Base-by-base conservation (phyloP, 805 yeast species). In the Yarrowia bubula region DNA sequence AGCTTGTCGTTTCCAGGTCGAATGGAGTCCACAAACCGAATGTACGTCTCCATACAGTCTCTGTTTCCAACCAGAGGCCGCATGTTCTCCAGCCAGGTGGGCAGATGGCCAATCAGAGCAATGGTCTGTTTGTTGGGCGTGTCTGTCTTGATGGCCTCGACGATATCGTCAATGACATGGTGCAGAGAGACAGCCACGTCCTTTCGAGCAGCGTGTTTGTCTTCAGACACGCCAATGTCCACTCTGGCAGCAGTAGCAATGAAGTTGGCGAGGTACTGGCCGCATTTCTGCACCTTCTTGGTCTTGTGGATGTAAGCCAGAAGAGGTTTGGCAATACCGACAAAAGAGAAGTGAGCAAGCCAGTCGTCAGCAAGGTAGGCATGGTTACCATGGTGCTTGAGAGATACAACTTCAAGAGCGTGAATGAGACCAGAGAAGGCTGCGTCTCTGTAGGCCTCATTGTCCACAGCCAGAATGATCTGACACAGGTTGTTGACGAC, bases 1-100 rank as follows among this genome's bases (percentile, higher is more conserved):
- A 85, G 76, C 67, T 79, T 81, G 68, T 86, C 85, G 63, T 86
- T 86, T 66, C 84, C 83, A n/a, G 76, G 74, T 2, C 88, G 86
- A 65, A 86, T 79, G 1, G 86, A 73, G 60, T 83, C 82, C 50
- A 86, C 76, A 73, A 51, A 32, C 28, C 41, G 55, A 41, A 61
- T 61, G 57, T 39, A 61, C 13, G 57, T 61, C 46, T 47, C 57
- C 55, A 61, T 39, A 38, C 65, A 47, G 31, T 61, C 65, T 15
- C 65, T 37, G 28, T 38, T 47, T 4, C 57, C 65, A 8, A 61
- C 46, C 17, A 47, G 57, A 28, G 55, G 65, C 6, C 65, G 64
- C 41, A 58, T 58, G 64, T 58, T 43, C 32, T 43, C 51, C 51
- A 58, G n/a, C 64, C 64, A 58, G n/a, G 18, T 37, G 7, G 64